These are phyloP conservation scores for Kluyveromyces sp. DNA, from an alignment of 1,139 yeast species.

Conservation along the genomic window DNA sequence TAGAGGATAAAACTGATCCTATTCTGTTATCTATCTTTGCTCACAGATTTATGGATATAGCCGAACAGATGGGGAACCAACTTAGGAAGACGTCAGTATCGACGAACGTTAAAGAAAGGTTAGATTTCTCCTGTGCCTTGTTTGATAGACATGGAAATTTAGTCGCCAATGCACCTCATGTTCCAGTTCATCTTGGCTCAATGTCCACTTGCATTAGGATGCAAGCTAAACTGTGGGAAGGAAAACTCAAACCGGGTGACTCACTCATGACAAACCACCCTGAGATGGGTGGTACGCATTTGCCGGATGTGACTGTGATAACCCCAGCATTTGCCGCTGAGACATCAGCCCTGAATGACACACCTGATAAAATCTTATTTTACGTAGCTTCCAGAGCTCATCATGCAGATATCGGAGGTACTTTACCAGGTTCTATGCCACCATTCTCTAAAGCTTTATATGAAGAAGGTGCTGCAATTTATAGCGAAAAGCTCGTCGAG, in stretches of 20 bases:
- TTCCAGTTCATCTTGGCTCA: conserved; percentile 81
- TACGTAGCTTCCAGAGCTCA: conserved; percentile 46
- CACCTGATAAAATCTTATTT: conserved; percentile 36
- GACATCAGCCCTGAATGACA: conserved; percentile 18
- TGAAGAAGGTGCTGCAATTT: conserved; percentile 45
- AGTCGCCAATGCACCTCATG: conserved; percentile 83
- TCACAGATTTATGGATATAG: conserved; percentile 80
- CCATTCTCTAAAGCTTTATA: conserved; percentile 41
- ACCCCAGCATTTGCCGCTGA: conserved; percentile 44
- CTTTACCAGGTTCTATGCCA: conserved; percentile 43
- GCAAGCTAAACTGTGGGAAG: conserved; percentile 59
- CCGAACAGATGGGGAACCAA: conserved; percentile 84
- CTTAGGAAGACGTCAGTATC: conserved; percentile 74
- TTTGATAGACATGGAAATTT: conserved; percentile 69
- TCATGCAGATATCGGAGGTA: conserved; percentile 47
- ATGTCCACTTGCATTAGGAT: conserved; percentile 79
- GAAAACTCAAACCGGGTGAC: conserved; percentile 56
- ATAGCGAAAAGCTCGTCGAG: conserved; percentile 37
- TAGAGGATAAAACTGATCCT: too few relatives aligned
- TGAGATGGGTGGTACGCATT: conserved; percentile 72
- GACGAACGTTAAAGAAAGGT: conserved; percentile 76
- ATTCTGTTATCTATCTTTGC: conserved; percentile 70
- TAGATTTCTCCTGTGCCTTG: conserved; percentile 80
- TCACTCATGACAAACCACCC: conserved; percentile 77
- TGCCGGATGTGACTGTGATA: conserved; percentile 70